Evolutionary conservation across 805 yeast genomes (phyloP), one percentile per base, ranked within the genome.

Genomic region (Lipomyces japonicus): DNA sequence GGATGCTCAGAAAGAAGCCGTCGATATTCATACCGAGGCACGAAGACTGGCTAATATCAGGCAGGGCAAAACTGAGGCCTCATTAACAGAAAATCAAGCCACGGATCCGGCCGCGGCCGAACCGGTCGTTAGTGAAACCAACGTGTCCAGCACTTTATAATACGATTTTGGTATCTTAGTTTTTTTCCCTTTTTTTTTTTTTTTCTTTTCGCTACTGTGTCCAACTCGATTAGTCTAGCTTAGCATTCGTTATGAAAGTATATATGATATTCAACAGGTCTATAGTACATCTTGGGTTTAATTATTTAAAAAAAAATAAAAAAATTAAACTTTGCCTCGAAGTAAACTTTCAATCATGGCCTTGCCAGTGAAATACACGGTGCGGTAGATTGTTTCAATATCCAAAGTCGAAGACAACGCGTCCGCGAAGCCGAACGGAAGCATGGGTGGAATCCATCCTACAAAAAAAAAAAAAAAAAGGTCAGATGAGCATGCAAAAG

Each of bases 401-500:
- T 93, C 98, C 61, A 90, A 68, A 14, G 97, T 93, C 37, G 95
- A 83, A 46, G 83, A 76, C 51, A 84, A 63, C 3, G 84, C 79
- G 65, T 88, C 95, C 43, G 86, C 71, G 70, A 91, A 81, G 0
- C 98, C 98, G 67, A 93, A 93, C 19, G 97, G 97, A 53, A 93
- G 75, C 98, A 93, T 93, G 38, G 91, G 83, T 31, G 98, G 97
- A 59, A 93, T 87, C 95, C 96, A 93, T 53, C 98, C 60, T 56
- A 31, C 14, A 31, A 5, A 3, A 6, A 12, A 12, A 23, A 3
- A 14, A 34, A 34, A 6, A 16, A 10, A 14, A n/a, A 28, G 22
- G 18, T n/a, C 7, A 42, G 23, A 10, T 10, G 9, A 31, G 24
- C 24, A 39, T 16, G 16, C 25, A 16, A 16, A 31, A 39, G 31